Evolutionary conservation across 1,284 basidiomycete species (phyloP).

Genomic region (Athelia psychrophila): DNA sequence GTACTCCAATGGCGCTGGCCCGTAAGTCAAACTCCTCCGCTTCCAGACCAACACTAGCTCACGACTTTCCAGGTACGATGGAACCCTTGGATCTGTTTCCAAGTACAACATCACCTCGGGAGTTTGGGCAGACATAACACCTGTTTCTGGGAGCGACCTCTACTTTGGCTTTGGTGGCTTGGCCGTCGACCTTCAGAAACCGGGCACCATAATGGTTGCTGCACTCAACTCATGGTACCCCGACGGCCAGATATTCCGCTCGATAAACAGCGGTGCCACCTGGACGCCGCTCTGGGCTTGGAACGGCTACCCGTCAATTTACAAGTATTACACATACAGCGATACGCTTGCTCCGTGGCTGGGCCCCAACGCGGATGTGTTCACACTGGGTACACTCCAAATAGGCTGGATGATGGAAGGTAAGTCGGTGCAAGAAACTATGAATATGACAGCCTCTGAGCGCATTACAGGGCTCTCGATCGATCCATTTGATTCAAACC

Average conservation of each 20-base stretch:
- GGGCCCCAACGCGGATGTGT: slow-evolving; percentile 43
- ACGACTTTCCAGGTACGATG: slow-evolving; percentile 35
- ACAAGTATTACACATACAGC: slow-evolving; percentile 53
- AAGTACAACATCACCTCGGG: slow-evolving; percentile 49
- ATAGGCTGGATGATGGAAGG: slow-evolving; percentile 54
- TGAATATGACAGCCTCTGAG: slow-evolving; percentile 1
- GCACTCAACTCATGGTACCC: slow-evolving; percentile 40
- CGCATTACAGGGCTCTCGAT: slow-evolving; percentile 41
- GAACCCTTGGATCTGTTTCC: slow-evolving; percentile 42
- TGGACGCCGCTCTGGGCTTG: slow-evolving; percentile 60
- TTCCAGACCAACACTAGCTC: no score
- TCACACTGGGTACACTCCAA: slow-evolving; percentile 36
- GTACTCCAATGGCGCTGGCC: slow-evolving; percentile 45
- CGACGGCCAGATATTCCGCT: slow-evolving; percentile 66
- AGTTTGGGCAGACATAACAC: slow-evolving; percentile 55
- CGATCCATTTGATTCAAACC: slow-evolving; percentile 62
- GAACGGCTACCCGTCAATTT: slow-evolving; percentile 43
- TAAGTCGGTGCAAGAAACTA: slow-evolving; percentile 10
- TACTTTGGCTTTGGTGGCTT: slow-evolving; percentile 57
- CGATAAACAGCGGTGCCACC: slow-evolving; percentile 48
- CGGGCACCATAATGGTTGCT: slow-evolving; percentile 60
- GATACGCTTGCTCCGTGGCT: slow-evolving; percentile 57
- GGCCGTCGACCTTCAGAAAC: slow-evolving; percentile 54
- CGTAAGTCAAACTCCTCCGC: slow-evolving; percentile 28
- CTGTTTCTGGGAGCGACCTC: slow-evolving; percentile 41